A percentile compares a stretch with the other conserved stretches of the same genome.
These are phyloP conservation scores for Elsinoe ampelina DNA, from an alignment of 2,329 filamentous ascomycete species.

Conservation along the genomic window DNA sequence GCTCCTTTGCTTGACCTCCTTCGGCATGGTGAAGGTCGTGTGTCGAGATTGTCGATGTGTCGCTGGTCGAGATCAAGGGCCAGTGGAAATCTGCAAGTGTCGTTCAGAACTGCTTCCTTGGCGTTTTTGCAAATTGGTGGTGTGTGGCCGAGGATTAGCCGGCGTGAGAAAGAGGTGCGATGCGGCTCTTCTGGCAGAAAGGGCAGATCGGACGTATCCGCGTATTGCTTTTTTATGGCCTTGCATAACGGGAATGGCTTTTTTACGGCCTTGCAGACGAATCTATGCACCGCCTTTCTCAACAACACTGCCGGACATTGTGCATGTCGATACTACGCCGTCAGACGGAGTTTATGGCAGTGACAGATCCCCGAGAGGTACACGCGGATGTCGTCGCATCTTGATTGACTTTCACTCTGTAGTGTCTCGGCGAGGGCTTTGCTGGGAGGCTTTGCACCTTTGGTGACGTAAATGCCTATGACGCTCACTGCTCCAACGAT, in stretches of 20 bases:
- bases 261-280: too few species aligned
- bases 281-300: background rate
- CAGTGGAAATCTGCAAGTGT: conserved; percentile 7
- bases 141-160: background rate
- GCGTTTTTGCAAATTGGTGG: conserved; percentile 4
- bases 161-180: background rate
- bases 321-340: too few species aligned
- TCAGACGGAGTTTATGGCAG: too few species aligned
- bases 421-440: conserved; percentile 1
- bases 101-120: background rate
- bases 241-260: too few species aligned
- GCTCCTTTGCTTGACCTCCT: conserved; percentile 46
- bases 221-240: background rate
- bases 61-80: background rate
- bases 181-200: background rate
- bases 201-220: background rate
- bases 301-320: too few species aligned
- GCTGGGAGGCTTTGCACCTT: background rate
- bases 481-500: background rate
- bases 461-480: conserved; percentile 8
- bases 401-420: conserved; percentile 3
- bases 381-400: conserved; percentile 1
- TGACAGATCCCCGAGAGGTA: background rate
- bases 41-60: conserved; percentile 15
- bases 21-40: conserved; percentile 36